A percentile compares a stretch with the other conserved stretches of the same genome.
phyloP scores from a whole-genome alignment of 192 early-diverging fungal genomes.

The Spizellomyces sp. region DNA sequence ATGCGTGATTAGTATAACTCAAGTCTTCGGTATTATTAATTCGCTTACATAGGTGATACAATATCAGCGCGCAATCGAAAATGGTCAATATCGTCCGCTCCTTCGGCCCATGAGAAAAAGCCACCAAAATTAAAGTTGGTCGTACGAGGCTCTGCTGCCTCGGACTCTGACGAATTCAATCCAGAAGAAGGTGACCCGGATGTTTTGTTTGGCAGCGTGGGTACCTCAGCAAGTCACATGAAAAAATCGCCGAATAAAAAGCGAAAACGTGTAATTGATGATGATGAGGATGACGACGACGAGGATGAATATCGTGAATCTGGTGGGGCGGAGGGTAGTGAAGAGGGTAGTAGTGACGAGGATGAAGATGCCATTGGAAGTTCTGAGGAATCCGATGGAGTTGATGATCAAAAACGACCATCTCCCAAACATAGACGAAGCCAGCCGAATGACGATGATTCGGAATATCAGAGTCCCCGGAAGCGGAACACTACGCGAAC shows the following conservation, averaged over 20 bases:
- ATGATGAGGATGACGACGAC: conserved; percentile 16
- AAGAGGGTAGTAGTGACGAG: conserved; percentile 2
- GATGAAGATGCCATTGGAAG: not conserved
- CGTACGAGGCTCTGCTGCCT: not conserved
- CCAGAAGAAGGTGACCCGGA: not conserved
- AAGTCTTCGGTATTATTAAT: not conserved
- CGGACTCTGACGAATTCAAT: not conserved
- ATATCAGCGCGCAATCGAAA: not conserved
- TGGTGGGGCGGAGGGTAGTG: not conserved
- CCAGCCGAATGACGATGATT: not conserved
- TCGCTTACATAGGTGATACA: not conserved
- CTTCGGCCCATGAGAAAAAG: not conserved
- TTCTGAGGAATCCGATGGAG: not conserved
- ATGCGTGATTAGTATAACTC: not conserved
- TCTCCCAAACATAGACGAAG: not conserved
- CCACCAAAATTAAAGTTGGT: conserved; percentile 5
- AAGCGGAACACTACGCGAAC: not conserved
- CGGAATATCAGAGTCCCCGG: not conserved
- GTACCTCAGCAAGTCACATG: not conserved
- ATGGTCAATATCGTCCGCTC: not conserved
- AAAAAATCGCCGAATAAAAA: not conserved
- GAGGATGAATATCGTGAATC: conserved; percentile 2
- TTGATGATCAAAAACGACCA: not conserved
- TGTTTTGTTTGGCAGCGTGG: not conserved
- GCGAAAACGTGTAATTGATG: conserved; percentile 5